Evolutionary conservation across 495 filamentous ascomycete species (phyloP).

Genomic region (Podospora anserina): DNA sequence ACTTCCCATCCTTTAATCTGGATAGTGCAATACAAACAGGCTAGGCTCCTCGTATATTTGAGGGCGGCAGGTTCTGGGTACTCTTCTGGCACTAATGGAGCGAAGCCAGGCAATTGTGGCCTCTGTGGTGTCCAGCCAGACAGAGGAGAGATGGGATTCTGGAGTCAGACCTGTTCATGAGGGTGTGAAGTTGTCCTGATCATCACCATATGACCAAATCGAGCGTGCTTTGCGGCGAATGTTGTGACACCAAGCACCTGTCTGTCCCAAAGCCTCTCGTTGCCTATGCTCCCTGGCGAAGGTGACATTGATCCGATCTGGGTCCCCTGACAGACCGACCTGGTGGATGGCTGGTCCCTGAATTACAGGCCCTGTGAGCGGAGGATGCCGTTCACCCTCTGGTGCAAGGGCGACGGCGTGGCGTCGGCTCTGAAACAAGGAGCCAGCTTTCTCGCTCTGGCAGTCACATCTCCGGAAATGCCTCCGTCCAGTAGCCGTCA

Average conservation of each 20-base stretch:
- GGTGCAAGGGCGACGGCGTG: conserved; percentile 1
- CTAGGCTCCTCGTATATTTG: background rate
- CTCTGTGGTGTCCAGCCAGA: background rate
- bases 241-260: background rate
- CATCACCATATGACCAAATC: conserved; percentile 6
- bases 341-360: conserved; percentile 1
- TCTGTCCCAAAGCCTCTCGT: background rate
- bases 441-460: background rate
- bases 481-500: background rate
- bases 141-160: no score
- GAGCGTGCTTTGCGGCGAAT: conserved; percentile 14
- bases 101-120: no score
- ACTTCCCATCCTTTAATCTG: background rate
- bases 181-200: background rate
- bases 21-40: background rate
- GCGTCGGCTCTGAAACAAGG: conserved; percentile 4
- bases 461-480: conserved; percentile 1
- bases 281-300: background rate
- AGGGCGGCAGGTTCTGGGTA: background rate
- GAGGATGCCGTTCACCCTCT: conserved; percentile 4
- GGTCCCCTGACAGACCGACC: background rate
- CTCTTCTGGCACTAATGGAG: background rate
- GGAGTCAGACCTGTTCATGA: no score
- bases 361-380: background rate
- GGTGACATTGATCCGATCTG: background rate